A percentile compares a stretch with the other conserved stretches of the same genome.
phyloP scores from a whole-genome alignment of 2,329 filamentous ascomycete species.

The Aspergillus tanneri region DNA sequence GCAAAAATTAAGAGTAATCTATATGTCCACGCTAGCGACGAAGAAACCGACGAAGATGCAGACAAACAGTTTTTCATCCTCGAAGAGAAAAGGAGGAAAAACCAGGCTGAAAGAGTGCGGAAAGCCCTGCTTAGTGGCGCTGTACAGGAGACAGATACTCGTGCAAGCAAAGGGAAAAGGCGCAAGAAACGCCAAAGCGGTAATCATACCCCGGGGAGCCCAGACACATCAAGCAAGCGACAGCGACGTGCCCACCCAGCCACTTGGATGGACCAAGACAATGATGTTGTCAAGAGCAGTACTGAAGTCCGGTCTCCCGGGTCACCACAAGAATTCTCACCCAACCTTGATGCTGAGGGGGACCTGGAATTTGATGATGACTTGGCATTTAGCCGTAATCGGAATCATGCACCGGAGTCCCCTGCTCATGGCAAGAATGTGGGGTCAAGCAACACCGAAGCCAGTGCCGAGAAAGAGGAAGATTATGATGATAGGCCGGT shows the following conservation, averaged over 20 bases:
- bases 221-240: conserved; percentile 28
- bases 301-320: conserved; percentile 19
- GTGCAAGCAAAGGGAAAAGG: conserved; percentile 26
- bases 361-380: conserved; percentile 37
- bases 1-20: conserved; percentile 79
- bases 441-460: conserved; percentile 7
- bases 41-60: conserved; percentile 78
- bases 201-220: conserved; percentile 22
- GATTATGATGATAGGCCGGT: conserved; percentile 35
- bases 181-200: conserved; percentile 32
- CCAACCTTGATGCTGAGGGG: conserved; percentile 31
- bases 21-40: conserved; percentile 80
- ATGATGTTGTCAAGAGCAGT: conserved; percentile 35
- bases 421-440: conserved; percentile 1
- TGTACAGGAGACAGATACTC: conserved; percentile 27
- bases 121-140: conserved; percentile 48
- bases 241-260: conserved; percentile 24
- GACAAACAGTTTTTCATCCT: conserved; percentile 73
- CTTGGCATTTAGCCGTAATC: conserved; percentile 32
- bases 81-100: conserved; percentile 66
- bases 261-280: conserved; percentile 27
- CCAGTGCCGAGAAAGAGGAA: conserved; percentile 15
- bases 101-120: conserved; percentile 51
- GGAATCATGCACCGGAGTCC: conserved; percentile 15
- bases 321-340: conserved; percentile 19